Evolutionary conservation across 2,329 filamentous ascomycete species (phyloP), one percentile per base, ranked within the genome.

Genomic region (Beauveria varroae): DNA sequence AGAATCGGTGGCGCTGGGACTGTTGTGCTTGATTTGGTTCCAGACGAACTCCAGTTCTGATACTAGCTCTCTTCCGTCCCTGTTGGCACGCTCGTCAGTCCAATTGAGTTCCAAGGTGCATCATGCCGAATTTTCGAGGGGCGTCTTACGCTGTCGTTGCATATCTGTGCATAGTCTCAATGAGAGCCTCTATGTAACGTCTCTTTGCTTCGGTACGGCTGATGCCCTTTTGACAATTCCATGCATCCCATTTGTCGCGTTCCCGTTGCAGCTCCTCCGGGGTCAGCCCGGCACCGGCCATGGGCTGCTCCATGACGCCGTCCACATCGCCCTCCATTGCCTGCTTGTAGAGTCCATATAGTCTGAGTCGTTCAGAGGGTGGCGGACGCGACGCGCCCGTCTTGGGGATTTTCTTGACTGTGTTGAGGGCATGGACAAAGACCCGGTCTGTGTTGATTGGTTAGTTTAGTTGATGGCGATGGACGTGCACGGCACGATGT

Each of bases 321-420:
- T 95, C 90, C 40, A 98, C 93, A 75, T 99, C 91, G 54, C 95
- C 95, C 79, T 99, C 93, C 95, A 98, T 98, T 64, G 92, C 92
- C 76, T 99, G 95, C 74, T 99, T 99, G 79, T 99, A 99, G 67
- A 99, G 83, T 65, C 95, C 95, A 87, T 99, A 99, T 64, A 99
- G 88, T 62, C 90, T 89, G 68, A 99, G 81, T 62, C 95, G 88
- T 71, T 96, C 93, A 64, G 83, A 80, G 2, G 92, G 85, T 53
- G 95, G 95, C 51, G 95, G 95, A 64, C 95, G 89, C 65, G 91
- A 86, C 57, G 91, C 91, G 65, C 95, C 93, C 20, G 93, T 96
- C 71, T 95, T 93, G 68, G 90, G 90, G 68, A 99, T 96, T 77
- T 96, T 96, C 77, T 97, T 97, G 70, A 99, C 93, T 26, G 95